These are phyloP conservation scores for Rhizophagus prolifer DNA, from an alignment of 192 early-diverging fungal species.

Conservation along the genomic window DNA sequence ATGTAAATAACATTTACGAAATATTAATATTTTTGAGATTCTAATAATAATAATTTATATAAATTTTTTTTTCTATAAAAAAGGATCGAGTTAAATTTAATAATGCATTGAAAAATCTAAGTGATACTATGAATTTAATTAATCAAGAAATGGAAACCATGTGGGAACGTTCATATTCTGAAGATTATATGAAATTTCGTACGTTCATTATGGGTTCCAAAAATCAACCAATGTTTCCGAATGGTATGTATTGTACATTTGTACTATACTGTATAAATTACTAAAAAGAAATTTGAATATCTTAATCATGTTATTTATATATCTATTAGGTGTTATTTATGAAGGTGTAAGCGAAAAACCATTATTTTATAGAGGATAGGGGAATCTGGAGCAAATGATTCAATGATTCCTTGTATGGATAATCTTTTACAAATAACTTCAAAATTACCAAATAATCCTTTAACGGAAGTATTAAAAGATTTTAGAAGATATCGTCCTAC, in stretches of 20 bases:
- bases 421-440: conserved; percentile 82
- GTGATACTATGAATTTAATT: conserved; percentile 63
- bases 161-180: conserved; percentile 65
- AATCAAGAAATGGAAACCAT: conserved; percentile 82
- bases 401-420: conserved; percentile 82
- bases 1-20: conserved; percentile 17
- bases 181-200: conserved; percentile 83
- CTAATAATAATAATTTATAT: not conserved
- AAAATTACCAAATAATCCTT: conserved; percentile 75
- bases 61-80: not conserved
- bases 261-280: no score
- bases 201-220: conserved; percentile 91
- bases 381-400: conserved; percentile 84
- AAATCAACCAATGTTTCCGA: conserved; percentile 89
- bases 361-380: conserved; percentile 65
- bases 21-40: no score
- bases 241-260: conserved; percentile 36
- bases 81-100: conserved; percentile 66
- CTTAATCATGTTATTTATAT: not conserved
- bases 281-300: no score
- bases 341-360: conserved; percentile 64
- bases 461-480: conserved; percentile 74
- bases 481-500: conserved; percentile 77
- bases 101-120: conserved; percentile 52
- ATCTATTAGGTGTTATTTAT: conserved; percentile 64